Evolutionary conservation across 2,329 filamentous ascomycete genomes (phyloP).

Genomic region (Fusarium verticillioides): DNA sequence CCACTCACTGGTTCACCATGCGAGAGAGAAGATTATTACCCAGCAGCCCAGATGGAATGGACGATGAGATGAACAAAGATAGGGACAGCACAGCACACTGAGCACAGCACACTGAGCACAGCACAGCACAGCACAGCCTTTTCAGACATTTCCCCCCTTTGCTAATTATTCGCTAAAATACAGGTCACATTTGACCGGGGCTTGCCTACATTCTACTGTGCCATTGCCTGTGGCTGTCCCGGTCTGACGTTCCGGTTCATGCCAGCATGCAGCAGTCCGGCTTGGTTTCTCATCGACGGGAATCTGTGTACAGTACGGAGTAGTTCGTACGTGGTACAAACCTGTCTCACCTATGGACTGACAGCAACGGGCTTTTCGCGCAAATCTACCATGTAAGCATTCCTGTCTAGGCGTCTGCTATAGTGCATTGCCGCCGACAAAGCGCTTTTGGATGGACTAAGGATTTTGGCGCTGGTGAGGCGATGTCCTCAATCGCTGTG

Average conservation of each 20-base stretch:
- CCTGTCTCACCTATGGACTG: conserved; percentile 14
- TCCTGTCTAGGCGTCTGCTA: conserved; percentile 12
- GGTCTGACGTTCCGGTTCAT: conserved; percentile 15
- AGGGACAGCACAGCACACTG: not conserved
- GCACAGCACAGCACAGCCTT: not conserved
- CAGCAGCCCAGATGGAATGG: conserved; percentile 18
- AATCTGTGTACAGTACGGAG: not conserved
- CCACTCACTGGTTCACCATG: conserved; percentile 24
- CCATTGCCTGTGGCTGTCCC: not conserved
- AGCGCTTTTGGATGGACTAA: conserved; percentile 16
- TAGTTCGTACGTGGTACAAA: not conserved
- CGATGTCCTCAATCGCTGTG: conserved; percentile 21
- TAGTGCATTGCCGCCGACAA: not conserved
- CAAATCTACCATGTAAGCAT: conserved; percentile 12
- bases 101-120: not conserved
- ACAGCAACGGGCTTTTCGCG: not conserved
- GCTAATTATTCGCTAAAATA: not conserved
- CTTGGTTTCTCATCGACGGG: conserved; percentile 18
- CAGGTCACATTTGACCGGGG: not conserved
- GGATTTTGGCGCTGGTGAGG: conserved; percentile 20
- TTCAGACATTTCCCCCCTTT: not conserved
- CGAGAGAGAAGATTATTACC: conserved; percentile 7
- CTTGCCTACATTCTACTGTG: not conserved
- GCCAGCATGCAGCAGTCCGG: conserved; percentile 14
- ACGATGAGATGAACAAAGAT: conserved; percentile 6